Conservation (phyloP, 352 stramenopile genomes). For the Globisporangium carolinianum region DNA sequence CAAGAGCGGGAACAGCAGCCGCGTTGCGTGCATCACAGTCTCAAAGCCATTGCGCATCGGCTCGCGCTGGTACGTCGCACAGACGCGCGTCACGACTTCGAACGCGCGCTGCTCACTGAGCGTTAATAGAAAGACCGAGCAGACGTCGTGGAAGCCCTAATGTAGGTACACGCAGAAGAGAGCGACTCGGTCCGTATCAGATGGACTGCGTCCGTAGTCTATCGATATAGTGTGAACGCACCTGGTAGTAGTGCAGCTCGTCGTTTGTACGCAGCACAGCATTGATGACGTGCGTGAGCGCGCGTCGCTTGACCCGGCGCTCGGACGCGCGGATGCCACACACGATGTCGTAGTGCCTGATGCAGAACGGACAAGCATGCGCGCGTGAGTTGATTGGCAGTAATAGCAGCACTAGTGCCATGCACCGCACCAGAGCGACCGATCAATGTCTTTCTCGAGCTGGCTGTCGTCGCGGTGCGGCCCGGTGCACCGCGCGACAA, state of each 20-base stretch:
- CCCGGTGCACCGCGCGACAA: conserved; percentile 3
- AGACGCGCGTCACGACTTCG: conserved; percentile 65
- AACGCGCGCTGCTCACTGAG: conserved; percentile 67
- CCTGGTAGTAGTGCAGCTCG: conserved; percentile 78
- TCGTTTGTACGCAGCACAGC: conserved; percentile 34
- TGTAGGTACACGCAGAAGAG: conserved; percentile 1
- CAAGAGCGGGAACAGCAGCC: conserved; percentile 66
- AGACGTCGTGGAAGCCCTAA: conserved; percentile 91
- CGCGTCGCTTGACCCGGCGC: conserved; percentile 44
- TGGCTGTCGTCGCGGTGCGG: conserved; percentile 59
- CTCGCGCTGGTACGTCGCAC: conserved; percentile 86
- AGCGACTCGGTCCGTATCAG: neutral
- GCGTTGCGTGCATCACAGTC: conserved; percentile 53
- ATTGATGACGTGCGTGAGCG: conserved; percentile 59
- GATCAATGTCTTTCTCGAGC: conserved; percentile 82
- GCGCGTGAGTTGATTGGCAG: neutral
- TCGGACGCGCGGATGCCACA: conserved; percentile 54
- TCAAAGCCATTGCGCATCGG: conserved; percentile 83
- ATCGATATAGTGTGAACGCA: conserved; percentile 2
- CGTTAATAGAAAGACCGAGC: conserved; percentile 77
- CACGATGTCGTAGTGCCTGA: conserved; percentile 69
- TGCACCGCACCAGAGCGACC: conserved; percentile 50
- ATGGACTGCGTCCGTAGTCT: too few species aligned
- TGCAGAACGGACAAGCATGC: neutral
- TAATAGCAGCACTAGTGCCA: neutral